Conservation (phyloP, 768 basidiomycete genomes). For the Phylloporus scabripes region DNA sequence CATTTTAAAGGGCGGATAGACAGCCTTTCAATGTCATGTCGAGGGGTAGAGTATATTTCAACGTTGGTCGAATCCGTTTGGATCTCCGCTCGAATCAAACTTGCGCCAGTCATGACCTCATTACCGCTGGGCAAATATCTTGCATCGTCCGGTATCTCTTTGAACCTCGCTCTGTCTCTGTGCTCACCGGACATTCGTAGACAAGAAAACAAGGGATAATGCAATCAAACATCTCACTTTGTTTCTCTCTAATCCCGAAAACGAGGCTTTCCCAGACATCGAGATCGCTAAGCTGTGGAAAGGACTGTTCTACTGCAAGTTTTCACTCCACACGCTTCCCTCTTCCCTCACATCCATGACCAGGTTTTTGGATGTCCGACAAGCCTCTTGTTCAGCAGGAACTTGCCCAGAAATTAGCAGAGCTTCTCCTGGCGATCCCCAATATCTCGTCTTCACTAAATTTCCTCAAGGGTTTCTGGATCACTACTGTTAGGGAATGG, state of each 20-base stretch:
- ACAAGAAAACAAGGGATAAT: slow-evolving; percentile 89
- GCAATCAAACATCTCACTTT: slow-evolving; percentile 73
- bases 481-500: slow-evolving; percentile 88
- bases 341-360: not conserved
- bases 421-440: slow-evolving; percentile 68
- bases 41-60: too few species aligned
- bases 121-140: slow-evolving; percentile 77
- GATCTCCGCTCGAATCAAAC: too few species aligned
- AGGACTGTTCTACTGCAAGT: slow-evolving; percentile 91
- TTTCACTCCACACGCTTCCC: not conserved
- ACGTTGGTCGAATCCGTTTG: too few species aligned
- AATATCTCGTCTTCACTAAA: slow-evolving; percentile 52
- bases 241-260: slow-evolving; percentile 68
- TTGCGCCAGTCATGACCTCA: too few species aligned
- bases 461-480: slow-evolving; percentile 91
- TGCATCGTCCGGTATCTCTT: slow-evolving; percentile 74
- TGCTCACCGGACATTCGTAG: slow-evolving; percentile 33
- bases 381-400: slow-evolving; percentile 95
- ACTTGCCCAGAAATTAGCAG: slow-evolving; percentile 79
- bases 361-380: slow-evolving; percentile 99
- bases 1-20: too few species aligned
- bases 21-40: too few species aligned
- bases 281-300: slow-evolving; percentile 97
- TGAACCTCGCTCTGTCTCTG: not conserved
- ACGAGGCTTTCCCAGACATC: slow-evolving; percentile 53